Conservation (phyloP, 352 stramenopile genomes). For the Phytophthora megakarya region DNA sequence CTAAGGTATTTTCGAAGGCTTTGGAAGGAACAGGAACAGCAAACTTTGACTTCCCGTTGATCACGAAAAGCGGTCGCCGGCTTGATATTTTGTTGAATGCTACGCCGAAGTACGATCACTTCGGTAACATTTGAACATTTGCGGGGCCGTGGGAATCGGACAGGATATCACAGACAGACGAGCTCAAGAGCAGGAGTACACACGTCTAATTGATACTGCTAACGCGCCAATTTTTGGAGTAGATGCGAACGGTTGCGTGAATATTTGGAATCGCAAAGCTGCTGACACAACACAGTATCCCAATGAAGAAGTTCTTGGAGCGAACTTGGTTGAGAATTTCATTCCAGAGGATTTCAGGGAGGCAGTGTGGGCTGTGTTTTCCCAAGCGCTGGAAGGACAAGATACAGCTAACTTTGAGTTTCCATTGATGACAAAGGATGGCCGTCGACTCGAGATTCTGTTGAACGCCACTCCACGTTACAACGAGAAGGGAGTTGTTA, state of each 20-base stretch:
- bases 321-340: slow-evolving; percentile 78
- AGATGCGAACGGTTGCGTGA: slow-evolving; percentile 65
- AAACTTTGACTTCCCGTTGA: slow-evolving; percentile 79
- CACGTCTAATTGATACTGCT: slow-evolving; percentile 83
- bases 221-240: slow-evolving; percentile 88
- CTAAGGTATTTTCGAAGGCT: slow-evolving; percentile 59
- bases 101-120: slow-evolving; percentile 59
- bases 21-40: slow-evolving; percentile 57
- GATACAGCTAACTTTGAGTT: slow-evolving; percentile 72
- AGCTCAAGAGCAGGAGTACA: slow-evolving; percentile 80
- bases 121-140: slow-evolving; percentile 67
- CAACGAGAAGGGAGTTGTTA: slow-evolving; percentile 59
- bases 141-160: slow-evolving; percentile 65
- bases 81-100: slow-evolving; percentile 68
- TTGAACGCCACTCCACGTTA: slow-evolving; percentile 61
- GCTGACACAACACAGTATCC: slow-evolving; percentile 80
- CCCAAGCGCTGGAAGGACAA: slow-evolving; percentile 57
- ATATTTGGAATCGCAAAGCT: slow-evolving; percentile 87
- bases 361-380: slow-evolving; percentile 56
- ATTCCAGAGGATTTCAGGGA: slow-evolving; percentile 66
- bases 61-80: slow-evolving; percentile 60
- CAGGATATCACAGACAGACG: slow-evolving; percentile 72
- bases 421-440: slow-evolving; percentile 56
- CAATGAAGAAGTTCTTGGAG: slow-evolving; percentile 66
- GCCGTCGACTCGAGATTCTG: slow-evolving; percentile 50